These are phyloP conservation scores for Geotrichum australiense DNA, from an alignment of 1,139 yeast genomes.

Conservation along the genomic window DNA sequence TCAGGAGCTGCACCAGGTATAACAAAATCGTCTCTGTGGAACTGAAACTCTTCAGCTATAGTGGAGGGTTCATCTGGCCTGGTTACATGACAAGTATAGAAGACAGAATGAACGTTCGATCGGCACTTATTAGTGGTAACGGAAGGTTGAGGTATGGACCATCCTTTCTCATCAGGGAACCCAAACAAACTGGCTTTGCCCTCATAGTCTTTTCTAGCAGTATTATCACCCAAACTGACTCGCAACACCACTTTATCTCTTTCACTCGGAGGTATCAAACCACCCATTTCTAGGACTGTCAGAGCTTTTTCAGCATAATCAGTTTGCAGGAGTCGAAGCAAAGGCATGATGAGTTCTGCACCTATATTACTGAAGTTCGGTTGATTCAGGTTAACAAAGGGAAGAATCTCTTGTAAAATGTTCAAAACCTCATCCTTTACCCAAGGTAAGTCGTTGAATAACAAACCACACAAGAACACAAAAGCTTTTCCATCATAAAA, in stretches of 20 bases:
- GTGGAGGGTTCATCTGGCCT: constrained; percentile 24
- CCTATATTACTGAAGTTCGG: constrained; percentile 87
- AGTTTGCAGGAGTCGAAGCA: constrained; percentile 71
- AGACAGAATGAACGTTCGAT: constrained; percentile 92
- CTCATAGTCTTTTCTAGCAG: constrained; percentile 73
- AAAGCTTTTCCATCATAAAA: constrained; percentile 67
- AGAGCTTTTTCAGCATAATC: constrained; percentile 85
- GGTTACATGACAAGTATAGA: constrained; percentile 62
- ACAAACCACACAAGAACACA: constrained; percentile 66
- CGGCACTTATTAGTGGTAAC: constrained; percentile 81
- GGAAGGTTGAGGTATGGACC: constrained; percentile 96
- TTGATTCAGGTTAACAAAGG: constrained; percentile 65
- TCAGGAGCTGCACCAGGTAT: constrained; percentile 20
- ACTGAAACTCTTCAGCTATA: constrained; percentile 30
- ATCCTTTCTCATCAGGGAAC: constrained; percentile 93
- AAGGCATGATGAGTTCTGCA: constrained; percentile 89
- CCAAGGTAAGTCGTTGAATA: constrained; percentile 74
- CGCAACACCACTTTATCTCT: constrained; percentile 86
- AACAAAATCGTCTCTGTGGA: constrained; percentile 53
- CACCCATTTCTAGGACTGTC: constrained; percentile 82
- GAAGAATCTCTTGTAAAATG: constrained; percentile 64
- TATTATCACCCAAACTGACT: constrained; percentile 81
- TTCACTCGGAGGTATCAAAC: constrained; percentile 79
- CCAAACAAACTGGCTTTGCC: constrained; percentile 88
- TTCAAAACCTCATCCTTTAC: constrained; percentile 74